A percentile compares a stretch with the other conserved stretches of the same genome.
Conservation (phyloP, 2,329 filamentous ascomycete genomes). For the Aspergillaceae sp. region DNA sequence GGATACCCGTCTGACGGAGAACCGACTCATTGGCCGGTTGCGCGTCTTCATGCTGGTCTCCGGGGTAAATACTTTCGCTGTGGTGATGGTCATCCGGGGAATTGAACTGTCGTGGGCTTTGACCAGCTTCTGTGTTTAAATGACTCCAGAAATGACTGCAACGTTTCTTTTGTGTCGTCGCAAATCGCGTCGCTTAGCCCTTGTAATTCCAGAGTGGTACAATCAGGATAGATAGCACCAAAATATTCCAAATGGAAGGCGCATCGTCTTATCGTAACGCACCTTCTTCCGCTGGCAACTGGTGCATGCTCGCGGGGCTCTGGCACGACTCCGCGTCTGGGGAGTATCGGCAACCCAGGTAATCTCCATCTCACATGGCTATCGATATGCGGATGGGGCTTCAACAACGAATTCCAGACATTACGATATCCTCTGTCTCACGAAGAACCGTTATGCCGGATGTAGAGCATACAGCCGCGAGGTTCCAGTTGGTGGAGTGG, state of each 20-base stretch:
- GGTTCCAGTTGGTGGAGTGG: background rate
- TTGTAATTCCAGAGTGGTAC: background rate
- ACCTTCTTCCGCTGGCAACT: slow-evolving; percentile 27
- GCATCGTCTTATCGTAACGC: slow-evolving; percentile 1
- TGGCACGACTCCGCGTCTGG: slow-evolving; percentile 22
- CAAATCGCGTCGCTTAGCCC: background rate
- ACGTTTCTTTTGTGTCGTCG: slow-evolving; percentile 19
- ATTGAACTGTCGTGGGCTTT: background rate
- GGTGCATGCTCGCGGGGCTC: slow-evolving; percentile 25
- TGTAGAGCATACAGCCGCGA: too few species aligned
- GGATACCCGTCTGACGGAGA: slow-evolving; percentile 2
- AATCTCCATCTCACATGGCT: slow-evolving; percentile 20
- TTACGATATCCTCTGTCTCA: too few species aligned
- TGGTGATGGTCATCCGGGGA: background rate
- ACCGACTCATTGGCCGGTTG: background rate
- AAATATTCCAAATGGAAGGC: background rate
- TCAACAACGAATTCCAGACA: too few species aligned
- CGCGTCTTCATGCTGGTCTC: background rate
- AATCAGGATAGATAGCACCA: too few species aligned
- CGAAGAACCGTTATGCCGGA: too few species aligned
- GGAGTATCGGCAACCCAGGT: slow-evolving; percentile 28
- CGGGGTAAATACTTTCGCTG: background rate
- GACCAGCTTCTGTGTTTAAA: slow-evolving; percentile 4
- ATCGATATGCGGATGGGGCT: background rate
- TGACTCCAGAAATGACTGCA: slow-evolving; percentile 19